Evolutionary conservation across 179 eudicot species (phyloP).

Genomic region (Silene vulgaris): DNA sequence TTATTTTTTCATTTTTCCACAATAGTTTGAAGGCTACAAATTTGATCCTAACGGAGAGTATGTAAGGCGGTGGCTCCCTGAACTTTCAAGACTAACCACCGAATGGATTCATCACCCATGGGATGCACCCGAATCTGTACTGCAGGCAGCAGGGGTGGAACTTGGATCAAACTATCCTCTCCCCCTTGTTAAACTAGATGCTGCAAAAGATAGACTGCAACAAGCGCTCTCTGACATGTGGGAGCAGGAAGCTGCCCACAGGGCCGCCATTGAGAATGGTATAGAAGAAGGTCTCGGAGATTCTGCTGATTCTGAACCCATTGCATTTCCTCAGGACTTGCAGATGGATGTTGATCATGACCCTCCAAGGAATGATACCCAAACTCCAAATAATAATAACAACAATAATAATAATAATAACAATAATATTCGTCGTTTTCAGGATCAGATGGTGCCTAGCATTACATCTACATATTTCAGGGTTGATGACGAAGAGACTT

Average conservation of each 20-base stretch:
- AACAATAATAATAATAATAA: background rate
- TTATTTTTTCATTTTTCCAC: background rate
- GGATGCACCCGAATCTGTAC: slow-evolving; percentile 83
- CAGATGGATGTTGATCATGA: slow-evolving; percentile 68
- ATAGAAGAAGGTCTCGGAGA: slow-evolving; percentile 98
- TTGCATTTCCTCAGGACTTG: slow-evolving; percentile 68
- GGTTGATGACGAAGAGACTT: slow-evolving; percentile 58
- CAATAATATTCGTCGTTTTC: slow-evolving; percentile 41
- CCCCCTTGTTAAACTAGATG: slow-evolving; percentile 66
- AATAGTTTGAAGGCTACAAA: slow-evolving; percentile 81
- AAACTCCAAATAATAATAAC: background rate
- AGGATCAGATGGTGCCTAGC: slow-evolving; percentile 98
- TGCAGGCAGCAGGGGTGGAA: slow-evolving; percentile 94
- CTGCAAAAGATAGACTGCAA: slow-evolving; percentile 66
- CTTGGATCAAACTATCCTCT: slow-evolving; percentile 90
- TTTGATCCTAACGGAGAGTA: slow-evolving; percentile 92
- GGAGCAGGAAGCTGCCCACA: slow-evolving; percentile 73
- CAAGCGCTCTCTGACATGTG: slow-evolving; percentile 85
- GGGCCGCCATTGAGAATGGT: slow-evolving; percentile 80
- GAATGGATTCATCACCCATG: slow-evolving; percentile 99
- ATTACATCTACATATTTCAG: slow-evolving; percentile 66
- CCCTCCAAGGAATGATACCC: slow-evolving; percentile 38
- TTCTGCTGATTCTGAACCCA: slow-evolving; percentile 55
- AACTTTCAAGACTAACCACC: slow-evolving; percentile 84
- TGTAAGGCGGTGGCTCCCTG: slow-evolving; percentile 96